Base-by-base conservation (phyloP, 306 rosid genomes). In the Arachis stenosperma region DNA sequence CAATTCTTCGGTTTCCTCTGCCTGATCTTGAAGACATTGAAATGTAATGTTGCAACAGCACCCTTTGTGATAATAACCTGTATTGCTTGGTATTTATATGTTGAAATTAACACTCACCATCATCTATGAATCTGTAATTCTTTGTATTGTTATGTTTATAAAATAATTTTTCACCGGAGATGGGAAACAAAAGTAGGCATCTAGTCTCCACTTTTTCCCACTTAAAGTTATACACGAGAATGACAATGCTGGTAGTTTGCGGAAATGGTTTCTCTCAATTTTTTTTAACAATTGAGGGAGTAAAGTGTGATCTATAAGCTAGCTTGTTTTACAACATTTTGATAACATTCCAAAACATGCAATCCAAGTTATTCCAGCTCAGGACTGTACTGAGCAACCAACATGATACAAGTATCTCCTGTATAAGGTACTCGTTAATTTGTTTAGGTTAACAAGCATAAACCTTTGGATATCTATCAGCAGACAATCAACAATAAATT, bases 1-100 rank as follows among this genome's bases (percentile, higher is more conserved):
- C 99, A 47, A 80, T 94, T 67, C 96, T 94, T 72, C 96, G 97
- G 66, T 94, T 89, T 73, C 99, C 99, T 57, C 90, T 94, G 66
- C 99, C 99, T 5, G 99, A 91, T 71, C 88, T 94, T 54, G 99
- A 94, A 70, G 99, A 91, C 78, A 80, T 91, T 40, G 99, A 91
- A 81, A 91, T 89, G 99, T 91, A 82, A 84, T 71, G 57, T 33
- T 33, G 74, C 59, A 65, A 40, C 46, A 53, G 61, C 36, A 13
- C 17, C 7, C 61, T 67, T 51, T 60, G 75, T 69, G 66, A 62
- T 56, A 22, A 22, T 22, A 12, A 43, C 29, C 40, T 78, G 67
- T 71, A 61, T 68, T 40, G 50, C 69, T 71, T 58, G 58, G 59
- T 67, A 56, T 72, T 72, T 59, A 69, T 42, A 52, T 60, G 51